Base-by-base conservation (phyloP, 2,329 filamentous ascomycete genomes). In the Tolypocladium ovalisporum region DNA sequence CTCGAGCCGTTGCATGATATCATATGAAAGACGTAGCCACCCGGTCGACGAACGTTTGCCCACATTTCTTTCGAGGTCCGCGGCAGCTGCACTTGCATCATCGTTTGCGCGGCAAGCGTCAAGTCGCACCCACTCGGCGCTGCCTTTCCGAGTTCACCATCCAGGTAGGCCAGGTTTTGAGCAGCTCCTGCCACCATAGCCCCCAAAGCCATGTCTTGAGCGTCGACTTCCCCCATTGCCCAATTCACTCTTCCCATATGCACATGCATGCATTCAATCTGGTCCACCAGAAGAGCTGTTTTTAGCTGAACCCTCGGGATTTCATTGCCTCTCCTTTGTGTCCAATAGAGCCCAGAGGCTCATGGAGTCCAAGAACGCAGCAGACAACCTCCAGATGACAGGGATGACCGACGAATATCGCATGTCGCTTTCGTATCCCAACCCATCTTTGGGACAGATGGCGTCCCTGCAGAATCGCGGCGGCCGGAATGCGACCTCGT, bases 381-480 rank as follows among this genome's bases (percentile, higher is more conserved):
- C 47, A 34, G 17, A 10, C 3, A 17, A 32, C 12, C 34, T n/a
- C 10, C 32, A 6, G 27, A 15, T 27, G 29, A 22, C 15, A n/a
- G 22, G 24, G 22, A 59, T 59, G 57, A 36, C 55, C 44, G 32
- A 54, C 37, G 59, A 52, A 17, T 35, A 44, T 47, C 27, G 36
- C 37, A 56, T 57, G 35, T 54, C 59, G 29, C 61, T 64, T 3
- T 58, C 64, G 3, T 66, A 66, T 34, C 63, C 63, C 22, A 66
- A 65, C 29, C 63, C 60, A 6, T 64, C 64, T n/a, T 55, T 65
- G 12, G 62, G 61, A 27, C 62, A 65, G 27, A 65, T 62, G 52
- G 64, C 59, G 22, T 52, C 47, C 24, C 51, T 54, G 22, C 53
- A 57, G 15, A 49, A 51, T 13, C 54, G 52, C 24, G 19, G 32